Conservation (phyloP, 1,139 yeast species). For the Protomyces macrosporus region DNA sequence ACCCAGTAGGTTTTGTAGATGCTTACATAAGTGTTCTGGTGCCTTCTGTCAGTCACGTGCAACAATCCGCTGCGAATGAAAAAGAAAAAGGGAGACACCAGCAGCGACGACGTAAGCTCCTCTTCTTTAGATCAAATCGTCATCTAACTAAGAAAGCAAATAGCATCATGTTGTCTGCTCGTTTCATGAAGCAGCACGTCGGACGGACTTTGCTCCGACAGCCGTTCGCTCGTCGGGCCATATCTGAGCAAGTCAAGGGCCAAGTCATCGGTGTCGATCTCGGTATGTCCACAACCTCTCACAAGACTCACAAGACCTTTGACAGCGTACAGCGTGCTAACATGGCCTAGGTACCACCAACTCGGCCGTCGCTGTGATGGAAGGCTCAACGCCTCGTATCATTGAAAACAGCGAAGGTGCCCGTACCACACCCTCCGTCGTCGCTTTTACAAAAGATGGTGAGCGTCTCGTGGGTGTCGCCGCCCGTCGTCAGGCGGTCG, state of each 20-base stretch:
- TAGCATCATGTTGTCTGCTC: slow-evolving; percentile 10
- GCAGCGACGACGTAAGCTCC: too few species aligned
- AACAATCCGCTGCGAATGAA: too few species aligned
- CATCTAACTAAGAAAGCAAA: too few species aligned
- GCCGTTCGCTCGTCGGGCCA: slow-evolving; percentile 22
- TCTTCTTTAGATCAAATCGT: too few species aligned
- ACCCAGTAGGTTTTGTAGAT: too few species aligned
- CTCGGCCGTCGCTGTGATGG: slow-evolving; percentile 98
- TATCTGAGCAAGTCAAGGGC: slow-evolving; percentile 27
- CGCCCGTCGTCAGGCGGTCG: slow-evolving; percentile 98
- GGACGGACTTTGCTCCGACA: slow-evolving; percentile 23
- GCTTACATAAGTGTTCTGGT: too few species aligned
- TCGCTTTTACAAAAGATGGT: slow-evolving; percentile 94
- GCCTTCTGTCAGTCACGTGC: too few species aligned
- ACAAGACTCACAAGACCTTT: not conserved
- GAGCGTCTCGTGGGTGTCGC: slow-evolving; percentile 97
- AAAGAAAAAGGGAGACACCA: too few species aligned
- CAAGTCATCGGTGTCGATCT: slow-evolving; percentile 92
- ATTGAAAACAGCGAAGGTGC: slow-evolving; percentile 98
- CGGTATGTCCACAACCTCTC: slow-evolving; percentile 45
- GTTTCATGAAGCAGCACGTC: slow-evolving; percentile 7
- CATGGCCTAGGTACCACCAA: slow-evolving; percentile 36
- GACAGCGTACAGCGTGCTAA: not conserved
- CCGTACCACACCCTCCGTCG: slow-evolving; percentile 97
- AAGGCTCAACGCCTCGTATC: slow-evolving; percentile 93